Evolutionary conservation across 108 stramenopile genomes (phyloP).

Genomic region (Discostella stelligeroides): DNA sequence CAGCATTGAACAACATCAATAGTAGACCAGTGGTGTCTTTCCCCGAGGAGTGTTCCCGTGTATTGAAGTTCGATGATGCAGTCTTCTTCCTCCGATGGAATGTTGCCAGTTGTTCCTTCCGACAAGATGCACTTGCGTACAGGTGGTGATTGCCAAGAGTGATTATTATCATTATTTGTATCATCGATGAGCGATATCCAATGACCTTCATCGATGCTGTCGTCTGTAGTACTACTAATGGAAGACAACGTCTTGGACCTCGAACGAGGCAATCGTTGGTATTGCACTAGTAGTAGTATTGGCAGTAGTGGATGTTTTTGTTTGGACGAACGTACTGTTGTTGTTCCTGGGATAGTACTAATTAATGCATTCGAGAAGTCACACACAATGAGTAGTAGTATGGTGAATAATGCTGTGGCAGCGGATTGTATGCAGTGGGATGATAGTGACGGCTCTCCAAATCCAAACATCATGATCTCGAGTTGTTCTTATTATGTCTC

Average conservation of each 20-base stretch:
- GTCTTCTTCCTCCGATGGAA: conserved; percentile 16
- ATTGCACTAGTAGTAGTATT: no score
- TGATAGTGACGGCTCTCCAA: background rate
- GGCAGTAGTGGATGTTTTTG: no score
- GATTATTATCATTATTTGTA: background rate
- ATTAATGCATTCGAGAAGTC: background rate
- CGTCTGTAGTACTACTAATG: no score
- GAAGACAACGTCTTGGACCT: no score
- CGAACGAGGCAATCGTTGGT: no score
- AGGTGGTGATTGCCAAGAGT: conserved; percentile 11
- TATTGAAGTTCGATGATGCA: conserved; percentile 36
- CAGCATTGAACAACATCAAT: conserved; percentile 62
- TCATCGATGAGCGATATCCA: conserved; percentile 36
- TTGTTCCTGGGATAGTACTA: no score
- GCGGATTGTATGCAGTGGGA: background rate
- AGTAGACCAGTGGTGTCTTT: conserved; percentile 39
- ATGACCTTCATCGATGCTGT: conserved; percentile 4
- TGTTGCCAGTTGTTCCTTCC: conserved; percentile 25
- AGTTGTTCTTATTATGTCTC: no score
- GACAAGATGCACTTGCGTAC: conserved; percentile 34
- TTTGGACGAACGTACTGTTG: no score
- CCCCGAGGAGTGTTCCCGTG: conserved; percentile 32
- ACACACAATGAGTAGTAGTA: background rate
- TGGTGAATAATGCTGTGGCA: background rate
- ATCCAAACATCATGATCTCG: no score